Conservation (phyloP, 106 monocot genomes). For the Acorus gramineus region DNA sequence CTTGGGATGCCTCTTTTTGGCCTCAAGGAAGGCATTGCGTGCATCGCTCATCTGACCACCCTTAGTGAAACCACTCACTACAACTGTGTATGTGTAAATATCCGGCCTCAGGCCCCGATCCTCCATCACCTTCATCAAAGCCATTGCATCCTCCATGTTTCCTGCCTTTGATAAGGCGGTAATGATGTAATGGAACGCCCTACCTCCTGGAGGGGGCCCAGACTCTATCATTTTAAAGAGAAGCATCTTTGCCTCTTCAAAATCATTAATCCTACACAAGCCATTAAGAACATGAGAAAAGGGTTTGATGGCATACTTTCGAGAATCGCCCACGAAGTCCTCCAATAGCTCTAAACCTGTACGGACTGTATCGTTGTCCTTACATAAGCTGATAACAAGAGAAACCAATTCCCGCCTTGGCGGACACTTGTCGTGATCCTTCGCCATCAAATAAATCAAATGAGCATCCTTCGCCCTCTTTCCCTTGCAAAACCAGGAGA, state of each 20-base stretch:
- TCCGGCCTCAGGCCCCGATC: slow-evolving; percentile 50
- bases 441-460: slow-evolving; percentile 49
- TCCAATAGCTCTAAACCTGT: slow-evolving; percentile 57
- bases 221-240: slow-evolving; percentile 55
- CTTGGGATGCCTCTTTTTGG: slow-evolving; percentile 57
- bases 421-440: slow-evolving; percentile 36
- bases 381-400: slow-evolving; percentile 35
- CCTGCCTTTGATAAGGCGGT: slow-evolving; percentile 58
- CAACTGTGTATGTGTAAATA: slow-evolving; percentile 76
- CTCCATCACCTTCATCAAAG: slow-evolving; percentile 60
- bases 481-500: slow-evolving; percentile 51
- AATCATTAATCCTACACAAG: slow-evolving; percentile 50
- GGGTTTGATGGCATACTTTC: slow-evolving; percentile 28
- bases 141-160: slow-evolving; percentile 72
- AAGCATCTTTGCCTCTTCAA: slow-evolving; percentile 51
- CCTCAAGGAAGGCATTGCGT: slow-evolving; percentile 49
- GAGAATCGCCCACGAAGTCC: slow-evolving; percentile 30
- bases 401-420: slow-evolving; percentile 22
- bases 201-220: slow-evolving; percentile 51
- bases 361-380: slow-evolving; percentile 40
- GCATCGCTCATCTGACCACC: slow-evolving; percentile 82
- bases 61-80: slow-evolving; percentile 81
- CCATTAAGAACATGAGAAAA: slow-evolving; percentile 56
- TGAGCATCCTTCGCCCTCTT: slow-evolving; percentile 64
- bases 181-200: slow-evolving; percentile 69